Evolutionary conservation across 2,329 filamentous ascomycete species (phyloP).

Genomic region (Diplodia seriata): DNA sequence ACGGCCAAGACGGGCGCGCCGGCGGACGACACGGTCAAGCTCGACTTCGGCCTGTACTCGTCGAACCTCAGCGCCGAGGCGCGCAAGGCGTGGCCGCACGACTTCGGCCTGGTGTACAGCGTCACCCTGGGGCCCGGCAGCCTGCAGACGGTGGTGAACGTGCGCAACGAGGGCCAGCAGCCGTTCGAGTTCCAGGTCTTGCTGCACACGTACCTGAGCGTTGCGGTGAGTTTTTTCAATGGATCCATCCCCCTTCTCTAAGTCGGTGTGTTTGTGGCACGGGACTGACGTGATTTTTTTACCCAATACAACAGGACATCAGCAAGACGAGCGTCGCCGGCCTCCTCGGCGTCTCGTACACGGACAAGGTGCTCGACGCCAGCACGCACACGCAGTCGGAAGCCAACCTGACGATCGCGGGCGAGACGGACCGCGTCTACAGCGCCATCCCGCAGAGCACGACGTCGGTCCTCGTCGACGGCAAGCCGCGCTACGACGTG

Average conservation of each 20-base stretch:
- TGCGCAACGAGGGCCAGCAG: conserved; percentile 84
- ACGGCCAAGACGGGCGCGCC: conserved; percentile 41
- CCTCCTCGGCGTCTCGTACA: conserved; percentile 76
- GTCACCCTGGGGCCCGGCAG: conserved; percentile 80
- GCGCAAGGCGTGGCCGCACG: conserved; percentile 79
- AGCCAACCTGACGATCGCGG: conserved; percentile 70
- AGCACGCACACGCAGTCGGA: conserved; percentile 70
- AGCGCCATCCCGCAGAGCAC: conserved; percentile 67
- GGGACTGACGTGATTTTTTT: neutral
- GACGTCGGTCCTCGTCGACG: conserved; percentile 68
- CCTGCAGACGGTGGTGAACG: conserved; percentile 80
- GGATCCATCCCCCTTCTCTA: neutral
- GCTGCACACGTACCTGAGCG: conserved; percentile 86
- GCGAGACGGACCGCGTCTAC: conserved; percentile 90
- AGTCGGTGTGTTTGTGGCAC: neutral
- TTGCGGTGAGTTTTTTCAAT: conserved; percentile 67
- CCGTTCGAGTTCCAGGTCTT: conserved; percentile 91
- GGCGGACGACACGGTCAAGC: conserved; percentile 73
- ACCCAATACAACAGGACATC: conserved; percentile 73
- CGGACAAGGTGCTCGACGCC: conserved; percentile 80
- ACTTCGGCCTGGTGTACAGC: conserved; percentile 91
- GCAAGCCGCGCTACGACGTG: conserved; percentile 72
- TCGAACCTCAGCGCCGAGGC: conserved; percentile 72
- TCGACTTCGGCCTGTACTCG: conserved; percentile 90
- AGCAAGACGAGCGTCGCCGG: conserved; percentile 73